Percentiles rank a stretch among this genome's conserved stretches.
phyloP scores from a whole-genome alignment of 192 early-diverging fungal genomes.

The Umbelopsis sp. region DNA sequence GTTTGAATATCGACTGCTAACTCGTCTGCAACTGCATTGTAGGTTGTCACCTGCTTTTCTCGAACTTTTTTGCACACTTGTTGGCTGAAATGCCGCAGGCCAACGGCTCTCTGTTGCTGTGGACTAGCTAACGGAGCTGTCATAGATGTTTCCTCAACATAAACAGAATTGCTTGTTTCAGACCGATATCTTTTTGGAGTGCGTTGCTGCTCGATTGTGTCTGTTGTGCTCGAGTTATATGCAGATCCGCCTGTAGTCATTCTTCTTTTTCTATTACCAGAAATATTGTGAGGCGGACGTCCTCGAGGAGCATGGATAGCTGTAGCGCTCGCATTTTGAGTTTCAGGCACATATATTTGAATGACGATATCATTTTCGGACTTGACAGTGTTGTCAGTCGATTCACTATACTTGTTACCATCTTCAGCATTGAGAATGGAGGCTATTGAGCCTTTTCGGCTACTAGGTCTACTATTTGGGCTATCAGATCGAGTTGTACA shows the following conservation, averaged over 20 bases:
- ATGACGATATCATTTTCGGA: neutral
- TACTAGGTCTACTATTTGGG: neutral
- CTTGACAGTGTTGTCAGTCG: neutral
- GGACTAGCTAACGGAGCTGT: neutral
- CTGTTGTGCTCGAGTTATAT: neutral
- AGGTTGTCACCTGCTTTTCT: conserved; percentile 59
- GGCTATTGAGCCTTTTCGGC: conserved; percentile 37
- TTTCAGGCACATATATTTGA: conserved; percentile 21
- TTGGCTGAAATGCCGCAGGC: conserved; percentile 61
- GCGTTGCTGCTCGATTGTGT: neutral
- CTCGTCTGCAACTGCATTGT: conserved; percentile 68
- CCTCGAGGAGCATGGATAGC: neutral
- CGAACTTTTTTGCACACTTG: conserved; percentile 66
- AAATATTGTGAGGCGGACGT: neutral
- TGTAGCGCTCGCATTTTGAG: neutral
- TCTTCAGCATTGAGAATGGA: conserved; percentile 35
- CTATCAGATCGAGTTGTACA: conserved; percentile 17
- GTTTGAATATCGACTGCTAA: conserved; percentile 35
- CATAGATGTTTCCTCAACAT: neutral
- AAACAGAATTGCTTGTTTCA: neutral
- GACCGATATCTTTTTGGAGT: neutral
- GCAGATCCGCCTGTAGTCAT: conserved; percentile 10
- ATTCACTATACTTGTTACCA: conserved; percentile 20
- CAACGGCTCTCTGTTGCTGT: conserved; percentile 15
- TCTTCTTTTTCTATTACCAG: conserved; percentile 18